Percentiles rank a stretch among this genome's conserved stretches.
Conservation (phyloP, 345 rosid genomes). For the Eucalyptus polybractea region DNA sequence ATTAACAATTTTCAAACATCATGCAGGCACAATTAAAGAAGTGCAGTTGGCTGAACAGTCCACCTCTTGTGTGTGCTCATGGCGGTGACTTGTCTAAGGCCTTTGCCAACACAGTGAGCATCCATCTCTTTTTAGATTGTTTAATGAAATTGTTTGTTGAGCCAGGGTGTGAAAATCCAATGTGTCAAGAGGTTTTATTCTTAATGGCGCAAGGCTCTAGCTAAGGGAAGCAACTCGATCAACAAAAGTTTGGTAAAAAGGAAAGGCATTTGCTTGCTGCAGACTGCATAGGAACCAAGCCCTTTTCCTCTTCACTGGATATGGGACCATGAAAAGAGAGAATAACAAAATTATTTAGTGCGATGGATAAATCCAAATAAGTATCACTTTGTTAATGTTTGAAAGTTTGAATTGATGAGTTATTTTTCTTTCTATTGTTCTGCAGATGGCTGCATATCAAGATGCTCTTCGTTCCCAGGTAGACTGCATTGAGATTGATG, state of each 20-base stretch:
- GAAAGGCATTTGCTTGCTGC: background rate
- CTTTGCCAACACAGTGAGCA: conserved; percentile 70
- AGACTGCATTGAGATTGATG: conserved; percentile 92
- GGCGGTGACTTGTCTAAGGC: conserved; percentile 87
- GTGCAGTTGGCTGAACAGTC: conserved; percentile 74
- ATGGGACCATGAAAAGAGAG: background rate
- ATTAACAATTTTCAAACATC: background rate
- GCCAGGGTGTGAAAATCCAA: background rate
- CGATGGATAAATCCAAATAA: background rate
- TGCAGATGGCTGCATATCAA: conserved; percentile 70
- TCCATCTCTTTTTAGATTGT: background rate
- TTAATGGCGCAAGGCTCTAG: background rate
- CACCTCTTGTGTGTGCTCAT: conserved; percentile 97
- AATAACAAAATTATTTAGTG: background rate
- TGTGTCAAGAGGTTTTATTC: background rate
- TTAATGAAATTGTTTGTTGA: background rate
- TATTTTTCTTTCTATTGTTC: background rate
- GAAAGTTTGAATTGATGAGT: background rate
- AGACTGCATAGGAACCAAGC: background rate
- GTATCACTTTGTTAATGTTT: background rate
- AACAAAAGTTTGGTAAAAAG: background rate
- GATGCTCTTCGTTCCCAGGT: conserved; percentile 60
- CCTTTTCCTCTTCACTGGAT: background rate
- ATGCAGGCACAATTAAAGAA: conserved; percentile 33
- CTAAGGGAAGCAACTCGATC: background rate